These are phyloP conservation scores for Colletotrichum karsti DNA, from an alignment of 2,329 filamentous ascomycete species.

Conservation along the genomic window DNA sequence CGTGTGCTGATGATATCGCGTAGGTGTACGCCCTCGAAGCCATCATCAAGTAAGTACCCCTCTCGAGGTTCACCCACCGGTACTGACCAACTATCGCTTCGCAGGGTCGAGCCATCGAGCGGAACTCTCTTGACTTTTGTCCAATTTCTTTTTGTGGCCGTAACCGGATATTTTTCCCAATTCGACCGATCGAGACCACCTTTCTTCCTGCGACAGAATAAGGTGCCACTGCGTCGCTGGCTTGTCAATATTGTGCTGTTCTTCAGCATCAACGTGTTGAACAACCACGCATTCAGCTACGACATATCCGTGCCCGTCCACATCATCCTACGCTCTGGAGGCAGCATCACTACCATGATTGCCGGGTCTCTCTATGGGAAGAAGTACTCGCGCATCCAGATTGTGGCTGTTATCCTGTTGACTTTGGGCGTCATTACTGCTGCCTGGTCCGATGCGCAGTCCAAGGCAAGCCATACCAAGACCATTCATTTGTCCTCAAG, in stretches of 20 bases:
- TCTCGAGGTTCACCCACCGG: neutral
- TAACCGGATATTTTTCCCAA: conserved; percentile 80
- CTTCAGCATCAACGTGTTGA: conserved; percentile 92
- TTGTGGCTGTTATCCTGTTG: conserved; percentile 82
- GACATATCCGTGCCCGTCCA: conserved; percentile 96
- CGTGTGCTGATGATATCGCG: conserved; percentile 26
- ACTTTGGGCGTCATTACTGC: conserved; percentile 88
- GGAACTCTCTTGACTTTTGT: conserved; percentile 89
- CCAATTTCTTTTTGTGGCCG: conserved; percentile 84
- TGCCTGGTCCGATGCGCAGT: conserved; percentile 87
- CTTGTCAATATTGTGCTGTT: conserved; percentile 89
- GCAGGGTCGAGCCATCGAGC: conserved; percentile 82
- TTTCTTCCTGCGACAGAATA: conserved; percentile 78
- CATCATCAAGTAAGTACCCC: conserved; percentile 81
- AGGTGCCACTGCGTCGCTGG: conserved; percentile 87
- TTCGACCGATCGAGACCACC: conserved; percentile 73
- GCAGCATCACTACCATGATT: conserved; percentile 93
- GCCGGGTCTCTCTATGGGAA: conserved; percentile 91
- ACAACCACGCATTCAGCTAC: conserved; percentile 98
- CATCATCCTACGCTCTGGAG: conserved; percentile 94
- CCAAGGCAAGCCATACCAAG: conserved; percentile 68
- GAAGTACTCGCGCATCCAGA: conserved; percentile 81
- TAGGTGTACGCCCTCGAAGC: conserved; percentile 96
- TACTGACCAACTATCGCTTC: conserved; percentile 28
- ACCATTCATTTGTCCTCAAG: conserved; percentile 27